Conservation (phyloP, 75 land plant genomes). For the Cunninghamia lanceolata region DNA sequence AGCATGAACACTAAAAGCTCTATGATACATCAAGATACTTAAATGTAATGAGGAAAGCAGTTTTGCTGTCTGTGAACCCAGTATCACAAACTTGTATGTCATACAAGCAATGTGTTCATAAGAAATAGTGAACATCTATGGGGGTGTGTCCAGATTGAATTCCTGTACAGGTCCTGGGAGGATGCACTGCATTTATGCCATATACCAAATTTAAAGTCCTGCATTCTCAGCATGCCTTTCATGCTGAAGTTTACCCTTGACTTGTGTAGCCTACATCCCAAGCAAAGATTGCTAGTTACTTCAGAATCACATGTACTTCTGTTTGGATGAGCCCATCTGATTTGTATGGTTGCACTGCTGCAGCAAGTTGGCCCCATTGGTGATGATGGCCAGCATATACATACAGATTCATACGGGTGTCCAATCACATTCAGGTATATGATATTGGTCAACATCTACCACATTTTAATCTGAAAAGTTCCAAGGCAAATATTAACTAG, state of each 20-base stretch:
- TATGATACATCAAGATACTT: not conserved
- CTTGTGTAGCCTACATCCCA: not conserved
- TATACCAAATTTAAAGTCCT: not conserved
- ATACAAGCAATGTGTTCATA: not conserved
- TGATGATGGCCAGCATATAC: not conserved
- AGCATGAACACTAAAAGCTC: not conserved
- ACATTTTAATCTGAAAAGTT: not conserved
- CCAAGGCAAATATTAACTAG: not conserved
- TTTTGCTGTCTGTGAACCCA: not conserved
- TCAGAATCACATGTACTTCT: not conserved
- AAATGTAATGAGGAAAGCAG: not conserved
- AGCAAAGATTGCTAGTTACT: not conserved
- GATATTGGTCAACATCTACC: not conserved
- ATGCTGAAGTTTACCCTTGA: not conserved
- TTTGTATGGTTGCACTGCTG: not conserved
- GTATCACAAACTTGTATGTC: not conserved
- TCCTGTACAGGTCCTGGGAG: not conserved
- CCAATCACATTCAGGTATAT: not conserved
- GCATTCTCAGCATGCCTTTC: not conserved
- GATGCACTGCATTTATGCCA: not conserved
- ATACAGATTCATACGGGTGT: not conserved
- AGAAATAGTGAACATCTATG: not conserved
- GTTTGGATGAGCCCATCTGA: not conserved
- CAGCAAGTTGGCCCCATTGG: not conserved
- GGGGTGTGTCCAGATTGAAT: not conserved